A percentile compares a stretch with the other conserved stretches of the same genome.
Conservation (phyloP, 805 yeast species). For the Cyberlindnera galapagoensis region DNA sequence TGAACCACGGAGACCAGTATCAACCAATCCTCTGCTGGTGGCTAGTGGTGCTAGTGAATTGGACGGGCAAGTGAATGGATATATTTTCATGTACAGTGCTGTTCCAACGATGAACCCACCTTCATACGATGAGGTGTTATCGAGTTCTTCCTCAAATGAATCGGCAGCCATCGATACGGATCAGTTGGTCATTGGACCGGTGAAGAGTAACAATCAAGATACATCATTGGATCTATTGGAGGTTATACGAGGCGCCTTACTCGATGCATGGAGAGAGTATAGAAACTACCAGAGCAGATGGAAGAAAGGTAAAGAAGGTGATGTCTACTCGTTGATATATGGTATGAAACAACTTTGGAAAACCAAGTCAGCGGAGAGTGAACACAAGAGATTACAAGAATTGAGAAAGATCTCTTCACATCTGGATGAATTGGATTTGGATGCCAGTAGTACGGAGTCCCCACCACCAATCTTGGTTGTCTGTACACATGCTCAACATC, state of each 20-base stretch:
- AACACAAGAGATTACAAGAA: conserved; percentile 26
- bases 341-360: conserved; percentile 56
- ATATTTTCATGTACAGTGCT: conserved; percentile 61
- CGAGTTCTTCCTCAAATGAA: conserved; percentile 10
- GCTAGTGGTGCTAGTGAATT: conserved; percentile 77
- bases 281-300: conserved; percentile 46
- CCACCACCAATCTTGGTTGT: conserved; percentile 65
- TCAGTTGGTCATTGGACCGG: conserved; percentile 9
- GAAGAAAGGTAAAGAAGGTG: conserved; percentile 63
- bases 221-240: conserved; percentile 25
- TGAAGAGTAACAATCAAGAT: conserved; percentile 11
- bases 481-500: conserved; percentile 56
- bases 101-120: conserved; percentile 63
- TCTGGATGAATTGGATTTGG: conserved; percentile 27
- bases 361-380: conserved; percentile 26
- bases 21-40: conserved; percentile 61
- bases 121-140: conserved; percentile 33
- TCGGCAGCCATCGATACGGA: conserved; percentile 3
- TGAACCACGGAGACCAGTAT: conserved; percentile 54
- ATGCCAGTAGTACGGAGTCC: conserved; percentile 32
- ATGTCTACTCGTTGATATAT: conserved; percentile 52
- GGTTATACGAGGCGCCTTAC: conserved; percentile 47
- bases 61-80: conserved; percentile 72
- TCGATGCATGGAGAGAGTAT: conserved; percentile 72
- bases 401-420: conserved; percentile 25